Evolutionary conservation across 2,329 filamentous ascomycete species (phyloP), one percentile per base, ranked within the genome.

Genomic region (Penicillium rolfsii): DNA sequence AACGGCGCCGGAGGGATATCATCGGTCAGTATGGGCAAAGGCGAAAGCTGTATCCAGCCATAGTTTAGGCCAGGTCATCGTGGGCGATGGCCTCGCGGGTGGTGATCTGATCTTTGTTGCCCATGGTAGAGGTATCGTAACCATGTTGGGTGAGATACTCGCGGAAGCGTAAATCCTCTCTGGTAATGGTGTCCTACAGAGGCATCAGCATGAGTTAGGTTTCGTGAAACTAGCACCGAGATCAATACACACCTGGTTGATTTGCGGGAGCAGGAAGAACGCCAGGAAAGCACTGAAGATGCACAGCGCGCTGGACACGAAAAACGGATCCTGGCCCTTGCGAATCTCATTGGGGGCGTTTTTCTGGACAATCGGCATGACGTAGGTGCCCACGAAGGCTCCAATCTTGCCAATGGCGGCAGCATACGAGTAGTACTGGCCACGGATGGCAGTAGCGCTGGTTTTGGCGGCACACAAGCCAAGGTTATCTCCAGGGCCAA

Each of bases 401-500:
- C 80, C 80, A 19, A 82, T 70, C 65, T 82, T 82, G 41, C 80
- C 80, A 14, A 75, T 62, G 2, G 80, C 80, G 0, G 80, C 80
- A 7, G 80, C 80, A 55, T 81, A 79, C 8, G 79, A 85, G 70
- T 88, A 88, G 75, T 87, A 88, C 72, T 91, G 86, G 2, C 93
- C 93, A 41, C 93, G 85, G n/a, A 97, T 89, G 19, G 90, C 89
- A 4, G 93, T 97, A 0, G 93, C 91, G 70, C 88, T 93, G 1
- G 91, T 93, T 81, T 97, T 97, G 50, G 90, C 90, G 0, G 93
- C 93, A 33, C 96, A 77, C 0, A 97, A 84, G 2, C 93, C 93
- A 67, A 97, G 96, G 75, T 97, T 97, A 80, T 97, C 91, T 12
- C 93, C 93, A 0, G 93, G 92, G 0, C 93, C 93, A 43, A 96